These are phyloP conservation scores for Sugiyamaella sp. DNA, from an alignment of 1,139 yeast genomes.

Conservation along the genomic window DNA sequence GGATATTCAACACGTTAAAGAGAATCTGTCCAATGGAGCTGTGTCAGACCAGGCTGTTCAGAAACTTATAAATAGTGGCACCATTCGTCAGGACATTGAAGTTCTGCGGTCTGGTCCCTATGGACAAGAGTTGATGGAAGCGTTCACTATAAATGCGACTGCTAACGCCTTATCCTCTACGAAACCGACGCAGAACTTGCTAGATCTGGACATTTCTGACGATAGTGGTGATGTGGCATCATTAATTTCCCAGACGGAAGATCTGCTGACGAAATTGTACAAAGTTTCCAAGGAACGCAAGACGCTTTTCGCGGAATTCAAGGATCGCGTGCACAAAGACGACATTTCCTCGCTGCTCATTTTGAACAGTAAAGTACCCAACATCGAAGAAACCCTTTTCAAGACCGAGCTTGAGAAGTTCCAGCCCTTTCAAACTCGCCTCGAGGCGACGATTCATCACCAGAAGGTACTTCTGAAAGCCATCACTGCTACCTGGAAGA, in stretches of 20 bases:
- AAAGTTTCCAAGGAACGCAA: constrained; percentile 61
- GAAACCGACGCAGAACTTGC: constrained; percentile 43
- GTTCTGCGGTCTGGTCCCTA: constrained; percentile 43
- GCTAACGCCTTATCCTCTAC: constrained; percentile 24
- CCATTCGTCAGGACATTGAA: constrained; percentile 43
- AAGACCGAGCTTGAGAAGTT: constrained; percentile 78
- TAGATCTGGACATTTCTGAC: constrained; percentile 54
- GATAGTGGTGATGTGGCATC: constrained; percentile 43
- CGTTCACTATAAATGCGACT: constrained; percentile 28
- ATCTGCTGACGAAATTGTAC: constrained; percentile 49
- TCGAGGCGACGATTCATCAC: constrained; percentile 66
- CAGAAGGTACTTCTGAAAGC: constrained; percentile 62
- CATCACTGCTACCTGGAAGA: constrained; percentile 61
- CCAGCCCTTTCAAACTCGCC: constrained; percentile 64
- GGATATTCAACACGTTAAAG: constrained; percentile 60
- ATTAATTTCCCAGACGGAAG: constrained; percentile 50
- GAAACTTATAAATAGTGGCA: constrained; percentile 45
- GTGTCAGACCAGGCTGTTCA: constrained; percentile 64
- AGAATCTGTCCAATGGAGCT: constrained; percentile 69
- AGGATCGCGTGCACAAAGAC: constrained; percentile 72
- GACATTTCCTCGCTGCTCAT: constrained; percentile 82
- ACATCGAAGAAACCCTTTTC: constrained; percentile 63
- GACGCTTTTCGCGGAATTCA: constrained; percentile 64
- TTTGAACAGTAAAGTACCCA: constrained; percentile 61
- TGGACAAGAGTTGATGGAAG: constrained; percentile 36